Base-by-base conservation (phyloP, 2,329 filamentous ascomycete genomes). In the Triangularia verruculosa region DNA sequence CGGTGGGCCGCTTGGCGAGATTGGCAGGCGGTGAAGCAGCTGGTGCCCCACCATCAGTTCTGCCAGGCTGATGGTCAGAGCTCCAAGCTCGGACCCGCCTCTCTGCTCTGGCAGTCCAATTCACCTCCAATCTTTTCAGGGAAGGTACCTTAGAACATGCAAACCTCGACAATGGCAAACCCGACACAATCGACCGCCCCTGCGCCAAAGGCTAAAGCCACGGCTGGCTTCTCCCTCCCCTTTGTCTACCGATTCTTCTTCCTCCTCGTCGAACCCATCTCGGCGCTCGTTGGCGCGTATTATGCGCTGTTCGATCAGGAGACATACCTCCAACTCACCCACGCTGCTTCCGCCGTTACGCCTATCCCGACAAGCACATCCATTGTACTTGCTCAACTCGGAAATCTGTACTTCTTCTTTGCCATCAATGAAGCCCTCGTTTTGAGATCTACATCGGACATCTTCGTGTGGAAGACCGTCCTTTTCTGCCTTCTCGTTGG, bases 331-430 rank as follows among this genome's bases (percentile, higher is more conserved):
- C 66, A 77, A 5, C 79, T 92, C 59, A 91, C 89, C 2, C 79
- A 90, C 72, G 78, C 83, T 27, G 70, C 79, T 3, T 82, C 85
- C 7, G 79, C 82, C 2, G 76, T 82, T 63, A 67, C 77, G 67
- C 60, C 74, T 24, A 74, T 88, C 6, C 85, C 89, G 1, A 77
- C 83, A 34, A 83, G 82, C 47, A 89, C 89, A 1, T 83, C 85
- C 9, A 85, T 93, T 64, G 86, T 86, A 47, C 80, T 93, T 70
- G 86, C 87, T 17, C 91, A 94, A 77, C 83, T 94, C 30, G 89
- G 89, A 52, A 93, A 92, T 75, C 80, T 93, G 66, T 94, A 93
- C 77, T 75, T 93, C 43, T 83, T 91, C 63, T 91, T 93, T 75
- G 86, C 89, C 61, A 76, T 94, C 71, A 92, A 90, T 77, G 90